Base-by-base conservation (phyloP, 1,284 basidiomycete genomes). In the Tylopilus sp. region DNA sequence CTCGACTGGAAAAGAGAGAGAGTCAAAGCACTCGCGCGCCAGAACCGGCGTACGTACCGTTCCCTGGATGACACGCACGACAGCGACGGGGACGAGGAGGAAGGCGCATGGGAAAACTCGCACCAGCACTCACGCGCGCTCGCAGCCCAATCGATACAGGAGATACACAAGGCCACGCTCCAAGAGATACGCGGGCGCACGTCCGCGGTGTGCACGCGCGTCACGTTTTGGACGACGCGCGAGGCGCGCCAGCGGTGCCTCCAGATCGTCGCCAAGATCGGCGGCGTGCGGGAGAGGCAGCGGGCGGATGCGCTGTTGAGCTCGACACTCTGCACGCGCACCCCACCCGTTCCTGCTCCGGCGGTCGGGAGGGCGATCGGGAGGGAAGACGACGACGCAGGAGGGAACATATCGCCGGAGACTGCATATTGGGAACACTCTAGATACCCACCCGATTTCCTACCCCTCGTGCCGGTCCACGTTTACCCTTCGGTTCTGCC, bases 181-280 rank as follows among this genome's bases (percentile, higher is more conserved):
- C 74, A 86, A 40, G 84, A 86, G 49, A 75, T 90, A 41, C 68
- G 70, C 41, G 75, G 79, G 37, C 73, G 72, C 28, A 63, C 83
- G 2, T 51, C 35, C 13, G 12, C 59, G 0, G 37, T 56, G 6
- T 18, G 11, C 4, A n/a, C 40, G 29, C 31, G 38, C 26, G 69
- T 86, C 5, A 75, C 81, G 51, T 90, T 92, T 53, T 93, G 88
- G 86, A 84, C 88, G 2, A 92, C 89, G 0, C 65, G 66, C 3
- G 86, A 90, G 60, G 88, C 88, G 1, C 76, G 81, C 31, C 77
- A 79, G 46, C 77, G 87, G 5, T 86, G 80, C 57, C 65, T 83
- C 13, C 73, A 79, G 25, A 90, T 90, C 45, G 81, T 89, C 5
- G 71, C 73, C 12, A 89, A 84, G 61, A 86, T 89, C 30, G 87